These are phyloP conservation scores for Cenococcum geophilum DNA, from an alignment of 495 filamentous ascomycete genomes.

Conservation along the genomic window DNA sequence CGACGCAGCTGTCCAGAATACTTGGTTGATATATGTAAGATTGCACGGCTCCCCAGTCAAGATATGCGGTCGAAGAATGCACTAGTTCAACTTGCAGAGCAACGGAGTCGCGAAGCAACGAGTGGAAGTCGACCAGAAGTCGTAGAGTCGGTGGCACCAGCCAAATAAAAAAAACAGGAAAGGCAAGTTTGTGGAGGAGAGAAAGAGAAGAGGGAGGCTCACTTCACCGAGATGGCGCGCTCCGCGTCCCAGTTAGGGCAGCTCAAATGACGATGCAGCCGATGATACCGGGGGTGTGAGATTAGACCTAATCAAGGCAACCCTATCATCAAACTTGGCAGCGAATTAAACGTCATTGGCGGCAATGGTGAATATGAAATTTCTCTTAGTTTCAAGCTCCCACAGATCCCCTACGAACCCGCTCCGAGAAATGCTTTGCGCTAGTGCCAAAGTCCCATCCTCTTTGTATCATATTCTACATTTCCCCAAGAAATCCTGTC, in stretches of 20 bases:
- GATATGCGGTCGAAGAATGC: not conserved
- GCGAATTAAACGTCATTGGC: not conserved
- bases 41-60: not conserved
- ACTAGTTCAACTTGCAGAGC: not conserved
- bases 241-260: too few species aligned
- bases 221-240: too few species aligned
- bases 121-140: not conserved
- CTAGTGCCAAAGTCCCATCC: not conserved
- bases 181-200: not conserved
- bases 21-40: not conserved
- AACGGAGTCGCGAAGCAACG: not conserved
- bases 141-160: not conserved
- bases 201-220: not conserved
- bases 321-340: not conserved
- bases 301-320: not conserved
- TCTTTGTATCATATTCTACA: not conserved
- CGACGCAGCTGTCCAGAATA: not conserved
- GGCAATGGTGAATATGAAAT: not conserved
- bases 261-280: too few species aligned
- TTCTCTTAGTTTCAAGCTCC: not conserved
- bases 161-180: not conserved
- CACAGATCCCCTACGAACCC: not conserved
- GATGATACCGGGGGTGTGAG: too few species aligned
- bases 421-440: not conserved
- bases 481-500: not conserved